Conservation (phyloP, 192 early-diverging fungal genomes). For the Borealophlyctis nickersoniae region DNA sequence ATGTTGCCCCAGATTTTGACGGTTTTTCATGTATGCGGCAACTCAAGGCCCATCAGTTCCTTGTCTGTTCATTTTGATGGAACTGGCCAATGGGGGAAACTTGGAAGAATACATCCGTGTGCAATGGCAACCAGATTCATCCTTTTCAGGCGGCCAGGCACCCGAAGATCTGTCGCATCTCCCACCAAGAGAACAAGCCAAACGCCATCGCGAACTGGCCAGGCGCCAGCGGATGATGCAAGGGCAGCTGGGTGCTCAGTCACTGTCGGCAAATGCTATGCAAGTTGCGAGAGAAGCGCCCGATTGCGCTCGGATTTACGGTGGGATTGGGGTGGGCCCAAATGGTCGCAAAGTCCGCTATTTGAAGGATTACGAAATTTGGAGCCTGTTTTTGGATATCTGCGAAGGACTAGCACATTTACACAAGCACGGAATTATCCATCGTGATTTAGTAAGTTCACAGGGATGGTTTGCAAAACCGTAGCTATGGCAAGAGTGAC, state of each 20-base stretch:
- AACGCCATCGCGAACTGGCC: conserved; percentile 2
- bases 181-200: conserved; percentile 12
- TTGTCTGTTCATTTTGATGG: conserved; percentile 93
- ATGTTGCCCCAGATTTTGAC: neutral
- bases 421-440: conserved; percentile 84
- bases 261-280: neutral
- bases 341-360: conserved; percentile 41
- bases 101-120: conserved; percentile 86
- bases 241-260: neutral
- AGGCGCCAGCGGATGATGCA: neutral
- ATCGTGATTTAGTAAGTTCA: conserved; percentile 69
- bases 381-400: conserved; percentile 86
- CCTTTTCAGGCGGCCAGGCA: neutral
- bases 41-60: conserved; percentile 76
- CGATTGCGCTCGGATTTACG: conserved; percentile 20
- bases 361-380: conserved; percentile 62
- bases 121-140: conserved; percentile 33
- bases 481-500: conserved; percentile 15
- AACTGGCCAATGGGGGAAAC: conserved; percentile 87
- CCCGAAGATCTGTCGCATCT: neutral
- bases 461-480: neutral
- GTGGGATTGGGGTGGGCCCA: conserved; percentile 32
- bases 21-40: neutral
- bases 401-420: conserved; percentile 86
- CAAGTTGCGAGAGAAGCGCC: neutral